phyloP scores from a whole-genome alignment of 2,329 filamentous ascomycete species.

The Eutypa lata region DNA sequence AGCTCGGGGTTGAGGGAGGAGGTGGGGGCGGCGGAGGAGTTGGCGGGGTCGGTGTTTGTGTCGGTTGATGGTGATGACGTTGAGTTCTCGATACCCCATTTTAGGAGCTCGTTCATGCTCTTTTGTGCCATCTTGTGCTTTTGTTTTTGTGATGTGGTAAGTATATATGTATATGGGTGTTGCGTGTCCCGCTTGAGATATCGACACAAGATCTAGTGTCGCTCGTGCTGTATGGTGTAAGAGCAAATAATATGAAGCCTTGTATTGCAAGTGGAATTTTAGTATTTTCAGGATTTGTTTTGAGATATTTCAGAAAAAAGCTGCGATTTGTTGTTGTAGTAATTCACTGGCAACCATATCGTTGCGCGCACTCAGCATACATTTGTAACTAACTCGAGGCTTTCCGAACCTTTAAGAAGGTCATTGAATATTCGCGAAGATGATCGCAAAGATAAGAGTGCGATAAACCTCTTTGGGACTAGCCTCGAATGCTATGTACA shows the following conservation, averaged over 20 bases:
- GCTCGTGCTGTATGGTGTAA: no score
- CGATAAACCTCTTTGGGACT: constrained; percentile 1
- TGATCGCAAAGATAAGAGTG: background rate
- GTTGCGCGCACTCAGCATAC: background rate
- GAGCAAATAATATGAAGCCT: no score
- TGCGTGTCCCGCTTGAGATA: background rate
- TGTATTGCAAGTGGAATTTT: no score
- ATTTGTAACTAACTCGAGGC: background rate
- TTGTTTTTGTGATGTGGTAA: background rate
- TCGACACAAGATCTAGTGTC: background rate
- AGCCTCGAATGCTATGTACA: background rate
- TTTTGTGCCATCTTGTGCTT: constrained; percentile 42
- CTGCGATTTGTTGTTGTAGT: no score
- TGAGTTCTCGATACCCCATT: constrained; percentile 65
- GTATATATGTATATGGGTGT: background rate
- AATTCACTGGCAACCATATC: no score
- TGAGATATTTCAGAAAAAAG: no score
- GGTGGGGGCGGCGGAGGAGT: constrained; percentile 20
- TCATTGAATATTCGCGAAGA: background rate
- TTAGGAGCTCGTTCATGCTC: constrained; percentile 71
- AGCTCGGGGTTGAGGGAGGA: constrained; percentile 62
- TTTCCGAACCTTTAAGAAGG: background rate
- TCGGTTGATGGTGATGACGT: constrained; percentile 8
- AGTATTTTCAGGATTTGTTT: no score
- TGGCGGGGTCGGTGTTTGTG: constrained; percentile 4